Percentiles rank a stretch among this genome's conserved stretches.
phyloP scores from a whole-genome alignment of 345 rosid species.

The Erysimum cheiranthoides region DNA sequence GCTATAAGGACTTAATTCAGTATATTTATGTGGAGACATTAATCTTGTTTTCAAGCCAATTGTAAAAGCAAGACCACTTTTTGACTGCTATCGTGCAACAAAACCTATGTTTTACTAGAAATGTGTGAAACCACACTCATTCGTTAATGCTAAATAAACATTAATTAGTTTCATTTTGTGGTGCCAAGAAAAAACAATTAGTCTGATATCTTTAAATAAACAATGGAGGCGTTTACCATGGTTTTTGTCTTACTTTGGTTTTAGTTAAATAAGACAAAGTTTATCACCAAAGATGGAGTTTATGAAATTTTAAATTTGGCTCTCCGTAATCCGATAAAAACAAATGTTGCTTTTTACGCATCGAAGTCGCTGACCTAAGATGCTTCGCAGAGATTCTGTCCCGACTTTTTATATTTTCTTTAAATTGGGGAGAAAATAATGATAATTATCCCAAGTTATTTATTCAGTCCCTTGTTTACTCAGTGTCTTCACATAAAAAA shows the following conservation, averaged over 20 bases:
- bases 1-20: background rate
- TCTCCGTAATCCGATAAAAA: conserved; percentile 32
- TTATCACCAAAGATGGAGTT: conserved; percentile 37
- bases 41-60: conserved; percentile 29
- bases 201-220: background rate
- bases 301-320: background rate
- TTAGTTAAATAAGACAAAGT: conserved; percentile 39
- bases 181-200: conserved; percentile 32
- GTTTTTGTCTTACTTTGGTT: conserved; percentile 35
- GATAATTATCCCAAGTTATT: conserved; percentile 20
- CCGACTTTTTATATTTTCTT: background rate
- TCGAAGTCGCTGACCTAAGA: conserved; percentile 49
- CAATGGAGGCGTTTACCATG: conserved; percentile 28
- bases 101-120: conserved; percentile 39
- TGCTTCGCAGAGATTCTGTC: conserved; percentile 51
- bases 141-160: conserved; percentile 36
- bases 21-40: conserved; percentile 6
- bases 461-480: conserved; percentile 29
- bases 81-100: conserved; percentile 30
- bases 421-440: conserved; percentile 2
- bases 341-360: conserved; percentile 46
- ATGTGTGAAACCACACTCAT: conserved; percentile 42
- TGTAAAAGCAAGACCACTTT: conserved; percentile 45
- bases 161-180: conserved; percentile 27
- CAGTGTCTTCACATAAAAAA: conserved; percentile 38